Conservation (phyloP, 192 early-diverging fungal species). For the Coemansia sp. region DNA sequence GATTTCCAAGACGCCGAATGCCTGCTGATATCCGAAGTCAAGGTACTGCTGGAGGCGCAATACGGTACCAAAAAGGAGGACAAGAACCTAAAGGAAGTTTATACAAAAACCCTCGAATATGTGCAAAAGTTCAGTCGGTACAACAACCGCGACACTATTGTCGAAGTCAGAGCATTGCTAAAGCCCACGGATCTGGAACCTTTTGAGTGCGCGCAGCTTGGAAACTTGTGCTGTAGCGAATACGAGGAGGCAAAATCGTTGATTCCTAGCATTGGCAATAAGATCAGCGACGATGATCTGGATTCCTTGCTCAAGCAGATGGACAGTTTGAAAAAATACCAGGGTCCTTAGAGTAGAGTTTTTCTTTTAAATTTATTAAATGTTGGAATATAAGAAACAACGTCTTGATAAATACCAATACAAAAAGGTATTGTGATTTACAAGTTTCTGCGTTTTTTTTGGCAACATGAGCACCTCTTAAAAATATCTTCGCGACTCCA, state of each 20-base stretch:
- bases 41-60: conserved; percentile 69
- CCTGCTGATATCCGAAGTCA: conserved; percentile 70
- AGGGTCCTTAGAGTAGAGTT: conserved; percentile 19
- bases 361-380: background rate
- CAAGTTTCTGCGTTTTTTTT: background rate
- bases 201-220: conserved; percentile 89
- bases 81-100: conserved; percentile 61
- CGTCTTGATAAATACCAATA: too few relatives aligned
- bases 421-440: too few relatives aligned
- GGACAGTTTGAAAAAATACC: conserved; percentile 79
- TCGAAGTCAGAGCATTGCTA: conserved; percentile 65
- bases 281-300: conserved; percentile 72
- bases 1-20: conserved; percentile 74
- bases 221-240: conserved; percentile 88
- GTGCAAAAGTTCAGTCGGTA: conserved; percentile 81
- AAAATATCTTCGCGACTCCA: too few relatives aligned
- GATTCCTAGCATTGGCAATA: conserved; percentile 81
- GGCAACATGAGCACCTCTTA: background rate
- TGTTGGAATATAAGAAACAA: too few relatives aligned
- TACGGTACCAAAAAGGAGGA: conserved; percentile 56
- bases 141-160: conserved; percentile 82
- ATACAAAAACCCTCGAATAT: conserved; percentile 84
- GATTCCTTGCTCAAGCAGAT: conserved; percentile 82
- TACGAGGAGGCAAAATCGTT: conserved; percentile 89
- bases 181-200: conserved; percentile 58